Evolutionary conservation across 2,329 filamentous ascomycete species (phyloP).

Genomic region (Cryphonectria naterciae): DNA sequence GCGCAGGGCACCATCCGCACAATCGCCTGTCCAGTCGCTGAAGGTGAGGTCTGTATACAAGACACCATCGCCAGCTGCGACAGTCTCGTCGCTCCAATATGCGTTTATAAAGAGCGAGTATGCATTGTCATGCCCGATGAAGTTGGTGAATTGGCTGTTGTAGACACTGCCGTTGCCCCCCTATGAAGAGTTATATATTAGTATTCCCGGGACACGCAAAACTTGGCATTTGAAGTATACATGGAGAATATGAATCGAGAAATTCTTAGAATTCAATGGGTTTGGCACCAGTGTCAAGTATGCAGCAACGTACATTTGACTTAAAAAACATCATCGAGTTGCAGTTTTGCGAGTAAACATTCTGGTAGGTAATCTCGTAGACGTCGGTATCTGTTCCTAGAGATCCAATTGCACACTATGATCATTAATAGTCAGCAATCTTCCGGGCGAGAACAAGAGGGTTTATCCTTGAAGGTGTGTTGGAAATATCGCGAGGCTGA

Average conservation of each 20-base stretch:
- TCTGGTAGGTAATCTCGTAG: conserved; percentile 54
- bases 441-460: neutral
- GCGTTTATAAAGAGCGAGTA: conserved; percentile 8
- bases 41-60: conserved; percentile 10
- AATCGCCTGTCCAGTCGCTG: conserved; percentile 9
- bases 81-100: conserved; percentile 5
- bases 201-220: neutral
- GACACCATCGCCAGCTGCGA: neutral
- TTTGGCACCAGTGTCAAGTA: neutral
- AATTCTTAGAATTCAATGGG: neutral
- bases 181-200: neutral
- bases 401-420: neutral
- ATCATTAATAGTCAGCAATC: neutral
- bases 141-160: conserved; percentile 8
- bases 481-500: neutral
- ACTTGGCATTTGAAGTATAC: neutral
- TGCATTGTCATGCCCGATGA: conserved; percentile 6
- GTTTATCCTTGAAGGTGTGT: neutral
- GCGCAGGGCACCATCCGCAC: neutral
- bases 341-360: conserved; percentile 58
- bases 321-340: conserved; percentile 68
- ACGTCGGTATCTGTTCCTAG: conserved; percentile 52
- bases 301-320: conserved; percentile 42
- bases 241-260: neutral
- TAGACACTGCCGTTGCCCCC: conserved; percentile 55